Base-by-base conservation (phyloP, 768 basidiomycete genomes). In the Rhizopogon rudus region DNA sequence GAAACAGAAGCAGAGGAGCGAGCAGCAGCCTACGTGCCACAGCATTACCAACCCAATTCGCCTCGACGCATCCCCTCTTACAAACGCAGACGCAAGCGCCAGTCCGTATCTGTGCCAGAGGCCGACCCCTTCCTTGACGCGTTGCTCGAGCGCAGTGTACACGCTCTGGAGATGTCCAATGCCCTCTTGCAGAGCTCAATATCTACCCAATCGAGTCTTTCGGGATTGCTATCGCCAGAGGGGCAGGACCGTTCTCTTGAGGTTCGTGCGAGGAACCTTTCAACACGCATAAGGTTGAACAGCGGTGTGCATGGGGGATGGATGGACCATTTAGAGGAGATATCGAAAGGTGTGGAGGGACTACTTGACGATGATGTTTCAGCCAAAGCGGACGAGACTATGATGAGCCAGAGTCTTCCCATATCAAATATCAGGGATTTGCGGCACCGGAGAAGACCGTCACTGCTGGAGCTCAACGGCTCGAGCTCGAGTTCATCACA, bases 91-190 rank as follows among this genome's bases (percentile, higher is more conserved):
- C 63, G 66, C 55, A 65, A 70, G 54, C 61, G 69, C 45, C 53
- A 58, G 20, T 61, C 61, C 66, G 56, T 33, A 49, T 69, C 20
- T 67, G 31, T 44, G 10, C 43, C 28, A 44, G 17, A 33, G 8
- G 40, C 73, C 48, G 84, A 87, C 65, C 79, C 80, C 12, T 83
- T 80, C 61, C 77, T 91, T 28, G 91, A 93, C 68, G 79, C 85
- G n/a, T 74, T 93, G 14, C 77, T 93, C 1, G 88, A 83, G 55
- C 83, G 91, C 58, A 91, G 88, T 60, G 88, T 93, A 13, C 84
- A 91, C 69, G 91, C 91, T 1, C 76, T 93, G 8, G 91, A 93
- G 66, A 84, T 91, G 77, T 93, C 91, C 5, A 93, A 93, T 55
- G 79, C 83, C 3, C 74, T 93, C 10, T 74, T 93, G 44, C 85